Base-by-base conservation (phyloP, 345 rosid species). In the Brassica incana region DNA sequence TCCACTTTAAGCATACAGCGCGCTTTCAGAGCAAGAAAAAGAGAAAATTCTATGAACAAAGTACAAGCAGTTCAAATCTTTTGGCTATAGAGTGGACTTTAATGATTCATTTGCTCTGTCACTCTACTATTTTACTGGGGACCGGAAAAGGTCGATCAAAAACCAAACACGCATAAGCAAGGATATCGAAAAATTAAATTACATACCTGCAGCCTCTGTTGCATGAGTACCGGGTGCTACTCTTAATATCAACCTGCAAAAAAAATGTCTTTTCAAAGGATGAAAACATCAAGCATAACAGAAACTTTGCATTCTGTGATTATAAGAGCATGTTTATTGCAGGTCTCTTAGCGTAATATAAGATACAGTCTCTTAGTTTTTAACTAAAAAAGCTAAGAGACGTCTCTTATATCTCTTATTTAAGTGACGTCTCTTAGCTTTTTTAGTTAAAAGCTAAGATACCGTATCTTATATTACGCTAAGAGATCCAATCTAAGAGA, bases 221-320 rank as follows among this genome's bases (percentile, higher is more conserved):
- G 90, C 97, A 84, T 92, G 99, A 78, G 89, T 88, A 84, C 98
- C 99, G 15, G 98, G 97, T 7, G 98, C 97, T 50, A 96, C 88
- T 87, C 85, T 89, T 69, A 96, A 96, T 90, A 80, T 93, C 98
- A 77, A 96, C 85, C 99, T 96, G 87, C 73, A 81, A 54, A 80
- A 69, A 14, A 18, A 65, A 16, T 38, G 1, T 1, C 1, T 5
- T 43, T 25, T 35, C 20, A 56, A n/a, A 40, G 4, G 35, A 65
- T 54, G 43, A 14, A 69, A 56, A 40, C 30, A 36, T n/a, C 2
- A 36, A 7, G 10, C 2, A 67, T 3, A 10, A 35, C 38, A 35
- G 11, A 8, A 74, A 50, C n/a, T 48, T 11, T 32, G 69, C 16
- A 52, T n/a, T 25, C 27, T 56, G 30, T 36, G 3, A n/a, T 71